A percentile compares a stretch with the other conserved stretches of the same genome.
Conservation (phyloP, 2,329 filamentous ascomycete species). For the Biscogniauxia mediterranea region DNA sequence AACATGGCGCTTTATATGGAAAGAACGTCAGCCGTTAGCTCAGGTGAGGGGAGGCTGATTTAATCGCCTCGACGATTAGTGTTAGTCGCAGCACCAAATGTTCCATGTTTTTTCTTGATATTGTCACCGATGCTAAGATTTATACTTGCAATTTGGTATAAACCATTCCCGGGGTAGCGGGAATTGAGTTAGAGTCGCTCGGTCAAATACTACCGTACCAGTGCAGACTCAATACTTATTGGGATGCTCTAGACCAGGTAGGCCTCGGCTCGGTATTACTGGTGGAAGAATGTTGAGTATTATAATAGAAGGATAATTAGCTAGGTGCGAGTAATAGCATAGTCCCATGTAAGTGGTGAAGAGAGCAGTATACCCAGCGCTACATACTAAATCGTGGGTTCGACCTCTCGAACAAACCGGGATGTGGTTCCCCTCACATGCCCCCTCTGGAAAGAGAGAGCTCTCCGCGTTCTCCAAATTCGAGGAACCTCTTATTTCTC, state of each 20-base stretch:
- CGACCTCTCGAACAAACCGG: too few relatives aligned
- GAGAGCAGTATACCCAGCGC: background rate
- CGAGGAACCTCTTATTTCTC: too few relatives aligned
- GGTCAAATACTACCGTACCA: background rate
- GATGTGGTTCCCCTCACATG: too few relatives aligned
- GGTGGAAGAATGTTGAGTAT: constrained; percentile 14
- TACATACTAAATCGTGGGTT: too few relatives aligned
- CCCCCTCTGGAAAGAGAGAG: too few relatives aligned
- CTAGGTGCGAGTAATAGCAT: background rate
- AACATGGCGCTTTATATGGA: background rate
- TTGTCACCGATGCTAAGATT: background rate
- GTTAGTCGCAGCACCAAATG: background rate
- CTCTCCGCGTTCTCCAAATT: constrained; percentile 8
- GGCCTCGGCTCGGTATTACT: constrained; percentile 8
- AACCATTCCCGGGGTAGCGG: background rate
- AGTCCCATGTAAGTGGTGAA: background rate
- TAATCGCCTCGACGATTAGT: background rate
- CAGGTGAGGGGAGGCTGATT: background rate
- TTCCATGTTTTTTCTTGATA: background rate
- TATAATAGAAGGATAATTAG: background rate
- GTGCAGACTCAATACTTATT: background rate
- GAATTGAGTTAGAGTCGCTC: background rate
- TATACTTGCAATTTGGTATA: background rate
- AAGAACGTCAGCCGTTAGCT: background rate
- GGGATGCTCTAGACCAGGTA: background rate